phyloP scores from a whole-genome alignment of 345 rosid species.

The Mangifera indica region DNA sequence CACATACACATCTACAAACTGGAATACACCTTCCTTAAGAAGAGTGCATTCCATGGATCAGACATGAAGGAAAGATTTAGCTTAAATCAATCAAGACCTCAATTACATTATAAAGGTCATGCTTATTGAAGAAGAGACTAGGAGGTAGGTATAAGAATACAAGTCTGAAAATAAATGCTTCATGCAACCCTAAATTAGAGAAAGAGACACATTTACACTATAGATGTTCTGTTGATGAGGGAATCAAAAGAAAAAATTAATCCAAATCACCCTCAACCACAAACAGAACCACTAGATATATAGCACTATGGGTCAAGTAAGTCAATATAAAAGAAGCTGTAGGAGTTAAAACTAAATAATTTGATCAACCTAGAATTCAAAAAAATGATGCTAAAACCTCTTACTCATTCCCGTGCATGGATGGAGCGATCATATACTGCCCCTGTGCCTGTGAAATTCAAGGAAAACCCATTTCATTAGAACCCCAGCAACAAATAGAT shows the following conservation, averaged over 20 bases:
- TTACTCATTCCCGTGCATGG: slow-evolving; percentile 53
- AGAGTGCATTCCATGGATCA: too few species aligned
- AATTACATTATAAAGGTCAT: too few species aligned
- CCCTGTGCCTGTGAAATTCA: slow-evolving; percentile 44
- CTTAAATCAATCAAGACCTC: too few species aligned
- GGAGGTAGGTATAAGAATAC: too few species aligned
- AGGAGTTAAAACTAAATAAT: slow-evolving; percentile 21
- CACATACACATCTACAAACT: too few species aligned
- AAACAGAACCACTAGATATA: neutral
- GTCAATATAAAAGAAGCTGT: slow-evolving; percentile 21
- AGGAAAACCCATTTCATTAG: slow-evolving; percentile 7
- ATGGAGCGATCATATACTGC: slow-evolving; percentile 47
- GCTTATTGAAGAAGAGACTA: too few species aligned
- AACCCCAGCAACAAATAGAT: neutral
- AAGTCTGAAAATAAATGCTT: neutral
- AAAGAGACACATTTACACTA: slow-evolving; percentile 20
- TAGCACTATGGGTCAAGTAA: slow-evolving; percentile 19
- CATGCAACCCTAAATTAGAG: slow-evolving; percentile 9
- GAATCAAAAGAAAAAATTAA: neutral
- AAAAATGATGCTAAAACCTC: slow-evolving; percentile 1
- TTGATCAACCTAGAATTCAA: slow-evolving; percentile 25
- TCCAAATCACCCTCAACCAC: slow-evolving; percentile 15
- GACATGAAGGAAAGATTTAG: too few species aligned
- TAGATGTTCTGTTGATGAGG: slow-evolving; percentile 7
- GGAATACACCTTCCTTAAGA: too few species aligned